These are phyloP conservation scores for Zymoseptoria pseudotritici DNA, from an alignment of 2,329 filamentous ascomycete species.

Conservation along the genomic window DNA sequence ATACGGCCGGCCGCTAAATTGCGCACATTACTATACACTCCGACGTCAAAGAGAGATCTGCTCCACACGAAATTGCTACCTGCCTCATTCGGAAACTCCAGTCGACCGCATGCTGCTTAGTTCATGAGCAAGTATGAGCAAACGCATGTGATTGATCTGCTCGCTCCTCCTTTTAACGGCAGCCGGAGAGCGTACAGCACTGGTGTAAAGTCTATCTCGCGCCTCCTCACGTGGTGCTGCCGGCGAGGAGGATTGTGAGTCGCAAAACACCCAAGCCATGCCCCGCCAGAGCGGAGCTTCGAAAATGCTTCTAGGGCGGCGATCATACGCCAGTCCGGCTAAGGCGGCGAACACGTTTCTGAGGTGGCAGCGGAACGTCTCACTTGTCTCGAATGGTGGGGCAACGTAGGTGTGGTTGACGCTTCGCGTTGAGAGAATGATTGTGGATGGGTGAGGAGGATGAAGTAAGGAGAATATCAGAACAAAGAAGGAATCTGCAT, in stretches of 20 bases:
- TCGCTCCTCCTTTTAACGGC: background rate
- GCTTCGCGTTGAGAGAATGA: slow-evolving; percentile 3
- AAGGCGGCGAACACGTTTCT: slow-evolving; percentile 10
- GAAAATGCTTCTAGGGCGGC: slow-evolving; percentile 14
- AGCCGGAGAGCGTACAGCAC: background rate
- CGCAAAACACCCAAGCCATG: background rate
- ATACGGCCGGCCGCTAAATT: background rate
- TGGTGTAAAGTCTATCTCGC: slow-evolving; percentile 3
- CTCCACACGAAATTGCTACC: background rate
- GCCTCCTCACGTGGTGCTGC: slow-evolving; percentile 7
- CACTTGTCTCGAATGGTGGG: background rate
- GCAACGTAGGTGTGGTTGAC: background rate
- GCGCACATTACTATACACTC: background rate
- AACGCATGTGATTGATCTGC: background rate
- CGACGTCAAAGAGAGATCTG: background rate
- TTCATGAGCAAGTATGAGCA: slow-evolving; percentile 1
- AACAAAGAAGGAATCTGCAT: background rate
- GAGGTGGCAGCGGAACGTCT: background rate
- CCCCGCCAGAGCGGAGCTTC: slow-evolving; percentile 5
- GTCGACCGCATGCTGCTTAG: background rate
- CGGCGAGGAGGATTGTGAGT: slow-evolving; percentile 7
- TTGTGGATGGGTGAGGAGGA: slow-evolving; percentile 4
- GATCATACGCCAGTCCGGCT: slow-evolving; percentile 14
- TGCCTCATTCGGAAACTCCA: background rate
- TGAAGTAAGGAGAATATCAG: background rate